A percentile compares a stretch with the other conserved stretches of the same genome.
phyloP scores from a whole-genome alignment of 345 rosid genomes.

The Aquilaria yunnanensis region DNA sequence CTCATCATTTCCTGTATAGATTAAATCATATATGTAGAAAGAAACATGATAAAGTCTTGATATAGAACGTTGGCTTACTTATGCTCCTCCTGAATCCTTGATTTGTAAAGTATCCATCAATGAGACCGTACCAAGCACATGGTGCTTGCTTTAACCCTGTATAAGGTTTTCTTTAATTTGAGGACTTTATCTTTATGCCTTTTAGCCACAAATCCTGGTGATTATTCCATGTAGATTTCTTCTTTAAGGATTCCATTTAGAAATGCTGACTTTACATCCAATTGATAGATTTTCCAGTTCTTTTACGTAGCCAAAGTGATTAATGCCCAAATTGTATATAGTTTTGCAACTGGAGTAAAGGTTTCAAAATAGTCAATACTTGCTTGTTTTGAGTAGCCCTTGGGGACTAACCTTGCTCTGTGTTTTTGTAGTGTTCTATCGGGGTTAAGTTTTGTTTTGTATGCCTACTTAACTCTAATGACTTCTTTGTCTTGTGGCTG shows the following conservation, averaged over 20 bases:
- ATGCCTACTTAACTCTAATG: neutral
- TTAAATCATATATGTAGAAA: too few relatives aligned
- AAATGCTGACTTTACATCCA: neutral
- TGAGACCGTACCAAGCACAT: neutral
- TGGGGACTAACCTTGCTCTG: neutral
- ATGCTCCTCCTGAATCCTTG: conserved; percentile 1
- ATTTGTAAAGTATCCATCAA: neutral
- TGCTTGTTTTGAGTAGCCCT: neutral
- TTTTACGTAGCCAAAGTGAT: neutral
- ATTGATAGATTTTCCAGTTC: neutral
- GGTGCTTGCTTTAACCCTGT: conserved; percentile 1
- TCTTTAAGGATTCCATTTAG: neutral
- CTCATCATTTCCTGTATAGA: too few relatives aligned
- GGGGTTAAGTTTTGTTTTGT: neutral
- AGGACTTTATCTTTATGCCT: neutral
- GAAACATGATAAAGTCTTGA: neutral
- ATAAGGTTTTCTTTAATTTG: neutral
- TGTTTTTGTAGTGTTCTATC: neutral
- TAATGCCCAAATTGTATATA: neutral
- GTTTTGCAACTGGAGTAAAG: neutral
- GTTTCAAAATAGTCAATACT: neutral
- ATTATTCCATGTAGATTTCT: neutral
- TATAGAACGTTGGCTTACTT: neutral
- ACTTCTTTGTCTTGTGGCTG: neutral
- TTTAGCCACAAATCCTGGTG: neutral